These are phyloP conservation scores for Gaeumannomyces tritici DNA, from an alignment of 2,329 filamentous ascomycete genomes.

Conservation along the genomic window DNA sequence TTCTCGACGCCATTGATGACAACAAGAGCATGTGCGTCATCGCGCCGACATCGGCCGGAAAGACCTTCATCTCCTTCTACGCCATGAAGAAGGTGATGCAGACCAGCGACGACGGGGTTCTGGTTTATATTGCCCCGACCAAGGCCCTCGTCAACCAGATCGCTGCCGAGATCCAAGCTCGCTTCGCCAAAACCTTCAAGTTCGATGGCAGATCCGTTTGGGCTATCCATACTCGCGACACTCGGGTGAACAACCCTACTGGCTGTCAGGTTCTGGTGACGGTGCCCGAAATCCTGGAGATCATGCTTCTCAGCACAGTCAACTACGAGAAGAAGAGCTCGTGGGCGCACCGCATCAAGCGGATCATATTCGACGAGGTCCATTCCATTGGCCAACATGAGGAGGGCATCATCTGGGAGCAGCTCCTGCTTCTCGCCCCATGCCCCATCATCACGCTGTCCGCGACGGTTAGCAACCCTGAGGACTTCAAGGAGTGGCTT, in stretches of 20 bases:
- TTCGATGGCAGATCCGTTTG: slow-evolving; percentile 59
- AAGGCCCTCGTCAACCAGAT: slow-evolving; percentile 81
- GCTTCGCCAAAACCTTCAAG: slow-evolving; percentile 59
- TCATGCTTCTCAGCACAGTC: slow-evolving; percentile 58
- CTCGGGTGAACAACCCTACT: slow-evolving; percentile 62
- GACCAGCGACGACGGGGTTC: slow-evolving; percentile 55
- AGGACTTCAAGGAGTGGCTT: slow-evolving; percentile 62
- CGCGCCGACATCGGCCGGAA: slow-evolving; percentile 69
- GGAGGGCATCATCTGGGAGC: slow-evolving; percentile 71
- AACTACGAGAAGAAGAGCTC: slow-evolving; percentile 39
- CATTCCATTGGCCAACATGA: slow-evolving; percentile 71
- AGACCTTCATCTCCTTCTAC: slow-evolving; percentile 79
- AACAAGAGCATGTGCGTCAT: slow-evolving; percentile 65
- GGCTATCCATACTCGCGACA: slow-evolving; percentile 70
- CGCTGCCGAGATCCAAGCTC: slow-evolving; percentile 65
- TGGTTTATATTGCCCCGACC: slow-evolving; percentile 74
- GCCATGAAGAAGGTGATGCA: slow-evolving; percentile 70
- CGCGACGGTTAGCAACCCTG: slow-evolving; percentile 68
- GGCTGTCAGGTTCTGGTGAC: slow-evolving; percentile 70
- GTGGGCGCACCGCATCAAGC: slow-evolving; percentile 59
- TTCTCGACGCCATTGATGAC: slow-evolving; percentile 63
- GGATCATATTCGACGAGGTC: slow-evolving; percentile 77
- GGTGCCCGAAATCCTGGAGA: slow-evolving; percentile 69
- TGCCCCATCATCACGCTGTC: slow-evolving; percentile 74
- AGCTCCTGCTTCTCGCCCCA: slow-evolving; percentile 62